Conservation (phyloP, 495 filamentous ascomycete species). For the Aspergillus bridgeri region DNA sequence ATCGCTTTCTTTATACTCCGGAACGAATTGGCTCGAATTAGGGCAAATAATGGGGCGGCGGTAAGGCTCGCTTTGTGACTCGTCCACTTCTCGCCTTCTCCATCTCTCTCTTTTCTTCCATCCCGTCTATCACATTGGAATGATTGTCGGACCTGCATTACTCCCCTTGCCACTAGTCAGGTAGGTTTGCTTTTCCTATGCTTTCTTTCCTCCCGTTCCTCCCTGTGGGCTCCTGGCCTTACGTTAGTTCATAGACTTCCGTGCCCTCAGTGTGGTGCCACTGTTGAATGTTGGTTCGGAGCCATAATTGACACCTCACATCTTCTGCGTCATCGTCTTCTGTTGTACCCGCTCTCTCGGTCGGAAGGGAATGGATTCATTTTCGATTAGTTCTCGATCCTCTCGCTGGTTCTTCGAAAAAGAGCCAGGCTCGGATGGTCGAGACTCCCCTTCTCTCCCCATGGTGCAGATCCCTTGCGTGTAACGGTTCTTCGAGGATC, state of each 20-base stretch:
- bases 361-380: background rate
- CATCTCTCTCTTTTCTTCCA: background rate
- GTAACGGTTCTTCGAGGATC: constrained; percentile 4
- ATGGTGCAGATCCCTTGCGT: constrained; percentile 10
- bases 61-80: background rate
- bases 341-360: background rate
- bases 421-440: background rate
- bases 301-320: background rate
- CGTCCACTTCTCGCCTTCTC: background rate
- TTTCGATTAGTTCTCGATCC: background rate
- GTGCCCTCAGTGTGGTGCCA: background rate
- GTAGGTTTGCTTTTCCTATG: background rate
- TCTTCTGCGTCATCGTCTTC: background rate
- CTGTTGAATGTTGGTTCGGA: background rate
- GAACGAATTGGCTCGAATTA: background rate
- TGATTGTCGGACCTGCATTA: background rate
- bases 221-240: background rate
- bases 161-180: background rate
- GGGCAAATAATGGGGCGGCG: background rate
- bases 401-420: background rate
- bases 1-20: background rate
- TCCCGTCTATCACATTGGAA: background rate
- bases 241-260: background rate
- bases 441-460: background rate
- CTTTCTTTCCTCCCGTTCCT: background rate